Evolutionary conservation across 768 basidiomycete species (phyloP).

Genomic region (Suillus cothurnatus): DNA sequence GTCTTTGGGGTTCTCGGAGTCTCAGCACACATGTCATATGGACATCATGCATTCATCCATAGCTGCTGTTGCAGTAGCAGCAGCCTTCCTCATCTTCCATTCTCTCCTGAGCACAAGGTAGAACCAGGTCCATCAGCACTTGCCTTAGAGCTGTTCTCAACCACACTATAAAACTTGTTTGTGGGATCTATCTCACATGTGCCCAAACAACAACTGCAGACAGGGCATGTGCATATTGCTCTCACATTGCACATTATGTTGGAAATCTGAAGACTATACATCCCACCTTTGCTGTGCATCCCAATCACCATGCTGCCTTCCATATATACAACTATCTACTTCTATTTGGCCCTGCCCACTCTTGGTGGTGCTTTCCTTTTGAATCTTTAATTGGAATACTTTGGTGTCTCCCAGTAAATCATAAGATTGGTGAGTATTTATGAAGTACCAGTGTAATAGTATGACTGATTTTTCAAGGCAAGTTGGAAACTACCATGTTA

Average conservation of each 20-base stretch:
- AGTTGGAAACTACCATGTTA: conserved; percentile 13
- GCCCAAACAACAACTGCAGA: conserved; percentile 16
- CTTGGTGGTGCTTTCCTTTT: conserved; percentile 30
- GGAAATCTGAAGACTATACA: conserved; percentile 20
- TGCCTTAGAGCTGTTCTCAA: conserved; percentile 16
- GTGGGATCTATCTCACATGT: conserved; percentile 23
- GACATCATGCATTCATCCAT: no score
- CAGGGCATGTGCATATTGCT: conserved; percentile 14
- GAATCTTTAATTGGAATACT: conserved; percentile 36
- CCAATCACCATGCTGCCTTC: conserved; percentile 36
- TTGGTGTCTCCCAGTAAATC: conserved; percentile 32
- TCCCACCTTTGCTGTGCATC: conserved; percentile 17
- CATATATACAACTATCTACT: conserved; percentile 33
- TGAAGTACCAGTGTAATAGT: neutral
- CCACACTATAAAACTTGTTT: conserved; percentile 31
- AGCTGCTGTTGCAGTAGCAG: no score
- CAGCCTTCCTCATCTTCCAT: no score
- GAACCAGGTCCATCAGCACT: no score
- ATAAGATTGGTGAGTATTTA: conserved; percentile 29
- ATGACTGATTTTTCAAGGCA: conserved; percentile 4
- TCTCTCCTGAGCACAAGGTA: no score
- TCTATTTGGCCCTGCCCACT: conserved; percentile 30
- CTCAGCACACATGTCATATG: no score
- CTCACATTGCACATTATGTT: conserved; percentile 20
- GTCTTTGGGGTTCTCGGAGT: no score